phyloP scores from a whole-genome alignment of 2,329 filamentous ascomycete genomes.

The Claviceps sp. region DNA sequence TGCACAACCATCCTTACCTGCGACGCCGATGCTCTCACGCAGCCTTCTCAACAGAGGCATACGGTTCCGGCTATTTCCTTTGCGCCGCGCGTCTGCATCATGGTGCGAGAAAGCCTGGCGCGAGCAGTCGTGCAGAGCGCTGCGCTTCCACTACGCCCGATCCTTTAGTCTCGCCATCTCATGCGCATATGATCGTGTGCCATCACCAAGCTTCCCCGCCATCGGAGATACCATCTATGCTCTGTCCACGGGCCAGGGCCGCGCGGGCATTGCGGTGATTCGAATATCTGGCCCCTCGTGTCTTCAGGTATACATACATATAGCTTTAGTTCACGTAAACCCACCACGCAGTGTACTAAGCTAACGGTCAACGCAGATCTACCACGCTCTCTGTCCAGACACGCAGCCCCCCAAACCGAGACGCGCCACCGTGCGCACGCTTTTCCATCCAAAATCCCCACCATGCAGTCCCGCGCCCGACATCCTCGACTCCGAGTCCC shows the following conservation, averaged over 20 bases:
- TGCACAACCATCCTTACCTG: not conserved
- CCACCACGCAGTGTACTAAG: not conserved
- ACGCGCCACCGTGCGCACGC: slow-evolving; percentile 58
- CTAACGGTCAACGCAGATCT: slow-evolving; percentile 27
- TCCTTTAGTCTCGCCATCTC: not conserved
- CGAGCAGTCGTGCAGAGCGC: not conserved
- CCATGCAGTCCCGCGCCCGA: slow-evolving; percentile 4
- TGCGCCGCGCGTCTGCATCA: not conserved
- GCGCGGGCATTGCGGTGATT: slow-evolving; percentile 82
- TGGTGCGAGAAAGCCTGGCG: not conserved
- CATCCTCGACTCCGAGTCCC: slow-evolving; percentile 63
- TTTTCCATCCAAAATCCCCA: slow-evolving; percentile 43
- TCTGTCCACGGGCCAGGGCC: slow-evolving; percentile 72
- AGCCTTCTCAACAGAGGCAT: not conserved
- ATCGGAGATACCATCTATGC: slow-evolving; percentile 69
- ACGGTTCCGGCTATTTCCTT: not conserved
- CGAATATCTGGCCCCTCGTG: slow-evolving; percentile 73
- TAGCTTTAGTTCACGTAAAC: not conserved
- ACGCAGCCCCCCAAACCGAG: slow-evolving; percentile 33
- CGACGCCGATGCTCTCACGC: slow-evolving; percentile 1
- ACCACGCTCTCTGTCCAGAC: slow-evolving; percentile 34
- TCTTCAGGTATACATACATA: slow-evolving; percentile 36
- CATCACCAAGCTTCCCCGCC: slow-evolving; percentile 5
- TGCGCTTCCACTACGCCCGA: not conserved
- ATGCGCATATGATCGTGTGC: not conserved